These are phyloP conservation scores for Bidens hawaiensis DNA, from an alignment of 140 eudicot genomes.

Conservation along the genomic window DNA sequence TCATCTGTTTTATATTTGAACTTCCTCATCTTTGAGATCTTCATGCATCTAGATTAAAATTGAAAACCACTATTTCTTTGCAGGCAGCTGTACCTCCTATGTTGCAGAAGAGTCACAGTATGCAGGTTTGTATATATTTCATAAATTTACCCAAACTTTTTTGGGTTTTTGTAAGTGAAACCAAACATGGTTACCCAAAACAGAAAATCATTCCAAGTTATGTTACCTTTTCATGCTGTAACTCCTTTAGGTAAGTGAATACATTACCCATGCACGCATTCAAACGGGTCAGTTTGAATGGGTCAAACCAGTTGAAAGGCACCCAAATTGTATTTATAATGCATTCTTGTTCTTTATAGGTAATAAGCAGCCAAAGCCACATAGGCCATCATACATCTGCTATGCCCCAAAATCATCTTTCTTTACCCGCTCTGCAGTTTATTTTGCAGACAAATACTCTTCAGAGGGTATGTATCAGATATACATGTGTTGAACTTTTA, in stretches of 20 bases:
- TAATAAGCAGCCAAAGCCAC: constrained; percentile 50
- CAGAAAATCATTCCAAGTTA: neutral
- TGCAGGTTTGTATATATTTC: constrained; percentile 54
- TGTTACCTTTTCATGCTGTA: neutral
- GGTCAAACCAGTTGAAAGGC: neutral
- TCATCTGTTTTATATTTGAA: neutral
- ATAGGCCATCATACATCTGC: constrained; percentile 32
- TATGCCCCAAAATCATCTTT: constrained; percentile 33
- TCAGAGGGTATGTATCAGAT: constrained; percentile 55
- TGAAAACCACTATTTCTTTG: constrained; percentile 12
- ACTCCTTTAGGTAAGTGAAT: neutral
- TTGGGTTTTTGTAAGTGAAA: neutral
- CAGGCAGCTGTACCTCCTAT: constrained; percentile 47
- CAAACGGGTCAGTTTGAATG: neutral
- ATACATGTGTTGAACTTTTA: neutral
- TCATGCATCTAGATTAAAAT: neutral
- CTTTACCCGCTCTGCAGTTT: constrained; percentile 44
- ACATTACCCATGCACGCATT: neutral
- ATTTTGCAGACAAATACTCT: constrained; percentile 66
- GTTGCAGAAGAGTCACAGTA: constrained; percentile 77
- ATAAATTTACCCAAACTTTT: neutral
- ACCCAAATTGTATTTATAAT: neutral
- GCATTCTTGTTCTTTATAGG: constrained; percentile 39
- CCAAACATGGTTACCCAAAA: neutral
- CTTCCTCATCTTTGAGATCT: neutral